Evolutionary conservation across 345 rosid genomes (phyloP), one percentile per base, ranked within the genome.

Genomic region (Eucalyptus pauciflora): DNA sequence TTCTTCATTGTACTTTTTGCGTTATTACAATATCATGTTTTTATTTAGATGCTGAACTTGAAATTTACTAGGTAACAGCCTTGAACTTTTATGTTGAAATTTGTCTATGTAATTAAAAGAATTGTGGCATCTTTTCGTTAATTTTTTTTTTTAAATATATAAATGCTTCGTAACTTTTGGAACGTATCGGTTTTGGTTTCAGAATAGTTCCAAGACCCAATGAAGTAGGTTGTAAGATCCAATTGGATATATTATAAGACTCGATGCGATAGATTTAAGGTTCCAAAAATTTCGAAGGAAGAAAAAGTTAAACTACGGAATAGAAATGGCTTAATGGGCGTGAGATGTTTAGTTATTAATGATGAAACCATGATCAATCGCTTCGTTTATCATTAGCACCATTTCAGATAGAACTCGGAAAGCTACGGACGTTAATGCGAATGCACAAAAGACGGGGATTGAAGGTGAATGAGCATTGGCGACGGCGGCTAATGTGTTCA

Each of bases 311-410:
- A 64, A 48, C 14, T 2, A 88, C 85, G 29, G 52, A 25, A 15
- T 5, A 62, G 50, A 22, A 31, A 22, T 9, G 46, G 58, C 45
- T 62, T 62, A 95, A 52, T 52, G 58, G 1, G 58, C 24, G 24
- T 3, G 58, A 52, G 24, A 52, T 52, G 58, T 52, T 52, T 52
- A 52, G 96, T 96, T 93, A 95, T 98, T 98, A 79, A 97, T 93
- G 90, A 94, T 85, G 92, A 96, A 97, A 49, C 97, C 98, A 90
- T 92, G 93, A 33, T 95, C 92, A 50, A 95, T 95, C 29, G 97
- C 98, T 87, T 89, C 92, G 90, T 95, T 94, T 91, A 95, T 93
- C 76, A n/a, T 14, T 1, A 25, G 20, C 46, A 31, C 5, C 20
- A 6, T 83, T 83, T 18, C 49, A 83, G 33, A 43, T 45, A 6